A percentile compares a stretch with the other conserved stretches of the same genome.
Evolutionary conservation across 306 rosid species (phyloP).

Genomic region (Alnus rubra): DNA sequence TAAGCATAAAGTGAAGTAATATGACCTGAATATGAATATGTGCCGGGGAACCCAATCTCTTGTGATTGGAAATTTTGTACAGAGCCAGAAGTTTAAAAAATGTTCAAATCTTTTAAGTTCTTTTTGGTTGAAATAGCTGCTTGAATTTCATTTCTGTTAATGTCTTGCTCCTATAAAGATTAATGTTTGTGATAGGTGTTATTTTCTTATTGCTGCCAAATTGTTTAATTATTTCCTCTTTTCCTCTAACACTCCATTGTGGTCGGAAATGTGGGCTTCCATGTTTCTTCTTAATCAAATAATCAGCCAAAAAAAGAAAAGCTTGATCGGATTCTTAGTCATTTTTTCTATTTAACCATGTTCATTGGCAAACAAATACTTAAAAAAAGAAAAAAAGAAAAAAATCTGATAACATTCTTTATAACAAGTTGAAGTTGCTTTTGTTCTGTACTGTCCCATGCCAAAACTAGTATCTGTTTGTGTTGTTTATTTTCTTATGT

Average conservation of each 20-base stretch:
- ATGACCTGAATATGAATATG: no score
- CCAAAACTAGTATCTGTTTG: background rate
- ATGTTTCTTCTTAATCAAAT: background rate
- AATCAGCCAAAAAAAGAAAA: background rate
- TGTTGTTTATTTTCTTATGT: background rate
- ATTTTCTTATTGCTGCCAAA: background rate
- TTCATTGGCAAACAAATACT: background rate
- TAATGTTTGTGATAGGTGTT: background rate
- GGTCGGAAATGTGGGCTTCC: background rate
- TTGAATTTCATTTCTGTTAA: background rate
- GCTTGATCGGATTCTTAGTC: background rate
- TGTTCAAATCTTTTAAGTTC: no score
- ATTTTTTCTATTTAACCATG: background rate
- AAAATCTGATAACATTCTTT: no score
- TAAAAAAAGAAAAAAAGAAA: background rate
- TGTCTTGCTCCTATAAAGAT: background rate
- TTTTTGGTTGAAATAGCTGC: no score
- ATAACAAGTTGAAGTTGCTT: background rate
- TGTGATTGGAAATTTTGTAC: no score
- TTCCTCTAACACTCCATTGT: background rate
- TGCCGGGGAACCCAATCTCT: no score
- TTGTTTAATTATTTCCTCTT: background rate
- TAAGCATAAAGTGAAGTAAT: background rate
- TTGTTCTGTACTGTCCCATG: background rate
- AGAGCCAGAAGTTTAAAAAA: no score